Evolutionary conservation across 495 filamentous ascomycete genomes (phyloP), one percentile per base, ranked within the genome.

Genomic region (Collariella sp.): DNA sequence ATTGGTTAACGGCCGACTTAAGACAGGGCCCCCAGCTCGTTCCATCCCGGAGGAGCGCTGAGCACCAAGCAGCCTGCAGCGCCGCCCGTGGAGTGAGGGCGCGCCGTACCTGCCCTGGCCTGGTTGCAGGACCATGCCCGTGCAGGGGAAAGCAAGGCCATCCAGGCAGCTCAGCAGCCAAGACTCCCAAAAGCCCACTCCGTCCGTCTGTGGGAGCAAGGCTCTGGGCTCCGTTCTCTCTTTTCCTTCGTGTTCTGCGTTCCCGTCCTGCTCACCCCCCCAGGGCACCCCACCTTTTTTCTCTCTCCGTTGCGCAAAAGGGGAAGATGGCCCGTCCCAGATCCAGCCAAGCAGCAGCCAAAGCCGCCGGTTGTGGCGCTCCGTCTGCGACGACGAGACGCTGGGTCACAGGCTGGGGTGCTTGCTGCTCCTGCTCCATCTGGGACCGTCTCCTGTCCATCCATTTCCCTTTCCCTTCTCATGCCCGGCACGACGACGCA

Each of bases 1-100:
- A 68, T 70, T 75, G 72, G 72, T 70, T 68, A 66, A 70, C 64
- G 70, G 73, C 66, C 70, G 67, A 65, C 73, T 76, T 75, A 76
- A 77, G 72, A 75, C 74, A 74, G 62, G 69, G 58, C 52, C 66
- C 66, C 66, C 66, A 62, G 62, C 54, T 63, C 62, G 51, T 48
- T 56, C 47, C 35, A 31, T n/a, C 44, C 46, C 55, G 55, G 55
- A 54, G 60, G 50, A 55, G 54, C 52, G 50, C 59, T 55, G 56
- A 62, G 56, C 58, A 63, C 64, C 64, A 67, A 64, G 59, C 62
- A 64, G 59, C 64, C 44, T 61, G 64, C 64, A 67, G 62, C 60
- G 56, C 52, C 49, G 50, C 16, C 54, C 54, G 47, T 52, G 62
- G 54, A 60, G 45, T 65, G 65, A 62, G 59, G n/a, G n/a, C n/a